Conservation (phyloP, 2,329 filamentous ascomycete species). For the Cladosporium colombiae region DNA sequence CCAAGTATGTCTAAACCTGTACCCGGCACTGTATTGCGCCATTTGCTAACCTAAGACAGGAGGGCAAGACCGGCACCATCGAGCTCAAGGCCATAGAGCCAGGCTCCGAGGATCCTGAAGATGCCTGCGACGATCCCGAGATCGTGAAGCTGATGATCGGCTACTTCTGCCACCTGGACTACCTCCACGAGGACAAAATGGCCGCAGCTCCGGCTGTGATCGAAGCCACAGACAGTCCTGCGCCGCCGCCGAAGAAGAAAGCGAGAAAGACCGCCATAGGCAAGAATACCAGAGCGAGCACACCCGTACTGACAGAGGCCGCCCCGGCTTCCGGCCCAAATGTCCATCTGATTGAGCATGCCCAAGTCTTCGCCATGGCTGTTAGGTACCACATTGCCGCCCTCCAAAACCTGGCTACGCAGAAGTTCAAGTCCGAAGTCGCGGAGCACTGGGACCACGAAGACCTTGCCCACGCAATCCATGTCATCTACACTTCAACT, state of each 20-base stretch:
- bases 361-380: conserved; percentile 47
- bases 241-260: not conserved
- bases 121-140: conserved; percentile 28
- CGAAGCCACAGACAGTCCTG: not conserved
- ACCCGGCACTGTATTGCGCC: no score
- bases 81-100: conserved; percentile 7
- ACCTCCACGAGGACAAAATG: conserved; percentile 10
- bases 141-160: conserved; percentile 30
- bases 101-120: conserved; percentile 12
- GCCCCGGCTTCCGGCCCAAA: not conserved
- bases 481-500: conserved; percentile 45
- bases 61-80: conserved; percentile 25
- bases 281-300: not conserved
- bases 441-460: conserved; percentile 35
- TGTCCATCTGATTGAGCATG: conserved; percentile 32
- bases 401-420: conserved; percentile 42
- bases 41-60: conserved; percentile 9
- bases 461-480: conserved; percentile 42
- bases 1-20: no score
- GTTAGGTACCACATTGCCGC: conserved; percentile 44
- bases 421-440: conserved; percentile 43
- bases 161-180: conserved; percentile 33
- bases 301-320: not conserved
- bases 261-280: not conserved
- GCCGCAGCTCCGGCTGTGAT: not conserved